Conservation (phyloP, 169 alveolate species). For the Theileria parva region DNA sequence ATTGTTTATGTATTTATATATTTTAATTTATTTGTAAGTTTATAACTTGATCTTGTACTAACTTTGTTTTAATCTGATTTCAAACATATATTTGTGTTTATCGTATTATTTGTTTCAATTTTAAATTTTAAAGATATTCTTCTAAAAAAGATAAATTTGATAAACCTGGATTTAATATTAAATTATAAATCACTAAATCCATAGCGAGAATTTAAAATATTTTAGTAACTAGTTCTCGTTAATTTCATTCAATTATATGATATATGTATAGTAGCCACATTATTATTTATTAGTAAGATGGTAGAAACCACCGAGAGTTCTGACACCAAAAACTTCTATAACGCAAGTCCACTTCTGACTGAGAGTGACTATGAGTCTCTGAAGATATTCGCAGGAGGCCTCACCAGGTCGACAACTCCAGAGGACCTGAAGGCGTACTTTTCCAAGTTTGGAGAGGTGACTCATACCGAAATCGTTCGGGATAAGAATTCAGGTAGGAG, state of each 20-base stretch:
- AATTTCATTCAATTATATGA: slow-evolving; percentile 3
- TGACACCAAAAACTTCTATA: background rate
- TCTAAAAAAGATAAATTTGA: no score
- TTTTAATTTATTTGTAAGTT: background rate
- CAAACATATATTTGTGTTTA: background rate
- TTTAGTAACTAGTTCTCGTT: slow-evolving; percentile 9
- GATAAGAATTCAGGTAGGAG: slow-evolving; percentile 85
- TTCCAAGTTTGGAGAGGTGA: slow-evolving; percentile 70
- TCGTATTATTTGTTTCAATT: background rate
- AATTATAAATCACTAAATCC: background rate
- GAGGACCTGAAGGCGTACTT: slow-evolving; percentile 69
- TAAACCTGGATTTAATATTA: background rate
- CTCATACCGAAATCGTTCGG: slow-evolving; percentile 69
- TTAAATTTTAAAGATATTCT: background rate
- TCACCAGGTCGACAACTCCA: slow-evolving; percentile 70
- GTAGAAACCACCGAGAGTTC: slow-evolving; percentile 2
- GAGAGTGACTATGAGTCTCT: slow-evolving; percentile 61
- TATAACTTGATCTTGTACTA: background rate
- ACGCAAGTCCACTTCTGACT: background rate
- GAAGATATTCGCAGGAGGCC: slow-evolving; percentile 79
- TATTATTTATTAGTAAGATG: slow-evolving; percentile 9
- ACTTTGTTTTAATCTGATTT: background rate
- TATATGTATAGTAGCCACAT: slow-evolving; percentile 1
- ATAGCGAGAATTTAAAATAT: slow-evolving; percentile 15
- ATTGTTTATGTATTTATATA: slow-evolving; percentile 1